Evolutionary conservation across 1,139 yeast species (phyloP).

Genomic region (Suhomyces ambrosiae): DNA sequence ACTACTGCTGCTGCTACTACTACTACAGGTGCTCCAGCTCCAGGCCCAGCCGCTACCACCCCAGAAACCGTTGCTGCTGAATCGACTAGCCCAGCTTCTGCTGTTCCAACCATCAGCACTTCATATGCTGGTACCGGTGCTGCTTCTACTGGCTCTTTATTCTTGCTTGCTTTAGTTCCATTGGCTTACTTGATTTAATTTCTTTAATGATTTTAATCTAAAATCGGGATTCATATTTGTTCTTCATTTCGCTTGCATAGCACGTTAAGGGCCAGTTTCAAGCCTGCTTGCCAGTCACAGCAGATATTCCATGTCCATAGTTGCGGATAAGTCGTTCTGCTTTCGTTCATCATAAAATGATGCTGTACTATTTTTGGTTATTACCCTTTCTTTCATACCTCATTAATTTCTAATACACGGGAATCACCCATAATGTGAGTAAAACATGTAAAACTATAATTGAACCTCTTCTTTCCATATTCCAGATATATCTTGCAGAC

Average conservation of each 20-base stretch:
- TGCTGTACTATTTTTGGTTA: conserved; percentile 6
- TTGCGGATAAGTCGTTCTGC: conserved; percentile 1
- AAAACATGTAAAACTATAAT: not conserved
- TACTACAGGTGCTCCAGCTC: not conserved
- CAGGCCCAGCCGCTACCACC: conserved; percentile 4
- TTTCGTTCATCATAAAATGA: conserved; percentile 6
- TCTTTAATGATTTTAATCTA: conserved; percentile 1
- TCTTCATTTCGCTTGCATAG: conserved; percentile 1
- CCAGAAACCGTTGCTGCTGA: conserved; percentile 15
- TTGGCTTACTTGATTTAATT: conserved; percentile 30
- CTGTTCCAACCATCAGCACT: conserved; percentile 15
- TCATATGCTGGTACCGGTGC: conserved; percentile 18
- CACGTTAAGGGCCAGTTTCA: not conserved
- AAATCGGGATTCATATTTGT: not conserved
- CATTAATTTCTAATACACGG: not conserved
- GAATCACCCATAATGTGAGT: not conserved
- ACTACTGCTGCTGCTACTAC: conserved; percentile 1
- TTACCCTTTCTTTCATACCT: conserved; percentile 1
- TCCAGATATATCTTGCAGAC: too few relatives aligned
- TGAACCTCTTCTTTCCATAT: too few relatives aligned
- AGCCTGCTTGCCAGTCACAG: not conserved
- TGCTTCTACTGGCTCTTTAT: conserved; percentile 19
- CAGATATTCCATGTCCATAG: not conserved
- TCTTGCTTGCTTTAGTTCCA: conserved; percentile 25
- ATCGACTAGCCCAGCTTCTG: too few relatives aligned